Percentiles rank a stretch among this genome's conserved stretches.
Conservation (phyloP, 352 stramenopile genomes). For the Pythium vanterpoolii region DNA sequence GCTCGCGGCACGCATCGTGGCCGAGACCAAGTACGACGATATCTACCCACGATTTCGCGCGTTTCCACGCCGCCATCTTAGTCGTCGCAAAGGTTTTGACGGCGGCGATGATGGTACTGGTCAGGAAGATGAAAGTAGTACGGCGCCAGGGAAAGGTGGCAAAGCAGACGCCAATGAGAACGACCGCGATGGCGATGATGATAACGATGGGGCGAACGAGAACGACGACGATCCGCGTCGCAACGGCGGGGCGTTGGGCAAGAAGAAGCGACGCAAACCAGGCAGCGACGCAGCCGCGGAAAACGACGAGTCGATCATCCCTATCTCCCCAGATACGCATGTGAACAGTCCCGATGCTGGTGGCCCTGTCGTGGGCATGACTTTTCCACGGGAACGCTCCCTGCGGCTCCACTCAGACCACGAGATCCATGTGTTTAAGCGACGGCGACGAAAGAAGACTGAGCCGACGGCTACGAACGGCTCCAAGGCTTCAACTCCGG, state of each 20-base stretch:
- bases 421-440: constrained; percentile 59
- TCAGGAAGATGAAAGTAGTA: constrained; percentile 29
- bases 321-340: constrained; percentile 63
- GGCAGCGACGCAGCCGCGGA: constrained; percentile 29
- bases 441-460: constrained; percentile 33
- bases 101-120: neutral
- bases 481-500: neutral
- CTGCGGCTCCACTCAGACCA: constrained; percentile 35
- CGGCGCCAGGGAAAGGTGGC: neutral
- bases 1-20: constrained; percentile 48
- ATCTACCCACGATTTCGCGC: constrained; percentile 58
- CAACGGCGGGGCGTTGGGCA: constrained; percentile 16
- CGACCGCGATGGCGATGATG: constrained; percentile 49
- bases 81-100: constrained; percentile 23
- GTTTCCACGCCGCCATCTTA: constrained; percentile 38
- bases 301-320: constrained; percentile 60
- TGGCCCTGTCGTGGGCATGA: constrained; percentile 49
- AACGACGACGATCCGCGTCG: constrained; percentile 28
- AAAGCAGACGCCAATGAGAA: constrained; percentile 12
- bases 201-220: constrained; percentile 40
- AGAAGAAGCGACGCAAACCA: constrained; percentile 52
- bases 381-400: constrained; percentile 48
- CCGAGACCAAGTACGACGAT: constrained; percentile 60
- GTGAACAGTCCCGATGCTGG: constrained; percentile 56
- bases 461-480: neutral